phyloP scores from a whole-genome alignment of 352 stramenopile species.

The Peronospora destructor region DNA sequence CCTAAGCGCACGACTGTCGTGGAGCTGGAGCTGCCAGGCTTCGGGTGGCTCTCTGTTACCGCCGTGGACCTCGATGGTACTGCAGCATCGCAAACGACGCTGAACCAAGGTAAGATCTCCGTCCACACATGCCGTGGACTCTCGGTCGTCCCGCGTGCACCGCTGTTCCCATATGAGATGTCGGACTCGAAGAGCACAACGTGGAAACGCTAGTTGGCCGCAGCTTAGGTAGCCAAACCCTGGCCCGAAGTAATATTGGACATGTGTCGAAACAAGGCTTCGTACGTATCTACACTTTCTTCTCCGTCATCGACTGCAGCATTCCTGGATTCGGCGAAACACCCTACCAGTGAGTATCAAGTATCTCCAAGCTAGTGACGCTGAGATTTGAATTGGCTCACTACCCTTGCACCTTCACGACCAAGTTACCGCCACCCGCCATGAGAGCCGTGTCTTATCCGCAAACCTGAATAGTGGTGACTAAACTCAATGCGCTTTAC shows the following conservation, averaged over 20 bases:
- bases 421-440: too few species aligned
- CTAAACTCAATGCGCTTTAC: too few species aligned
- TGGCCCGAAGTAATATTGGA: neutral
- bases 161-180: slow-evolving; percentile 78
- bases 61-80: slow-evolving; percentile 79
- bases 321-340: too few species aligned
- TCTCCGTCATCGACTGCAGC: too few species aligned
- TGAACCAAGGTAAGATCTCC: slow-evolving; percentile 52
- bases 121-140: slow-evolving; percentile 62
- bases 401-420: too few species aligned
- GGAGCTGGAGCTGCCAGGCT: slow-evolving; percentile 71
- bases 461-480: too few species aligned
- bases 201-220: slow-evolving; percentile 58
- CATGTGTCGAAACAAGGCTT: neutral
- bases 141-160: slow-evolving; percentile 42
- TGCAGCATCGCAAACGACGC: slow-evolving; percentile 47
- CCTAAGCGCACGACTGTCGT: slow-evolving; percentile 74
- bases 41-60: slow-evolving; percentile 75
- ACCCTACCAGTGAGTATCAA: too few species aligned
- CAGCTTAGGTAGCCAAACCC: neutral
- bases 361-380: too few species aligned
- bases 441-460: too few species aligned
- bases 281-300: neutral
- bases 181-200: slow-evolving; percentile 64
- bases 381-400: too few species aligned